A percentile compares a stretch with the other conserved stretches of the same genome.
Conservation (phyloP, 2,329 filamentous ascomycete species). For the Verticillium isaacii region DNA sequence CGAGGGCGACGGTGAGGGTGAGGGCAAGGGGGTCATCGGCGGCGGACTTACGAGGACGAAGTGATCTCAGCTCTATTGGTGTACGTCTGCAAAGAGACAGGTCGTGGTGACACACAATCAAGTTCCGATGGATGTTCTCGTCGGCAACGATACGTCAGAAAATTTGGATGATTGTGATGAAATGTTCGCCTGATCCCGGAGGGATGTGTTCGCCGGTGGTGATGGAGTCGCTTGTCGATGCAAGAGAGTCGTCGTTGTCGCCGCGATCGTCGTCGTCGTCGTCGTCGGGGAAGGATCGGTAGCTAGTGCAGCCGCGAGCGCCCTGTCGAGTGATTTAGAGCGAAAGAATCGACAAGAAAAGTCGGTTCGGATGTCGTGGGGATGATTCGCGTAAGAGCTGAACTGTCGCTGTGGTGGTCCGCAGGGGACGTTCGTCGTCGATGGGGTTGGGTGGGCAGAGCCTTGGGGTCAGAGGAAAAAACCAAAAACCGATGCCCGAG, state of each 20-base stretch:
- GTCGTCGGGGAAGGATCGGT: background rate
- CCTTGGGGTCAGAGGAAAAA: background rate
- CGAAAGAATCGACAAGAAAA: background rate
- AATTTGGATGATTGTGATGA: background rate
- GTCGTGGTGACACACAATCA: background rate
- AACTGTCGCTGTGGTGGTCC: background rate
- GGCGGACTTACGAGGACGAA: slow-evolving; percentile 5
- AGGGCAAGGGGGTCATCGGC: background rate
- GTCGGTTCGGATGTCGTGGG: background rate
- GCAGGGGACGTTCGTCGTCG: slow-evolving; percentile 1
- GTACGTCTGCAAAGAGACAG: slow-evolving; percentile 6
- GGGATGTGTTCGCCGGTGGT: slow-evolving; percentile 12
- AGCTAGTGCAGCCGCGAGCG: background rate
- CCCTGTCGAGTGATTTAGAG: background rate
- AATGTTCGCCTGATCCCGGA: slow-evolving; percentile 9
- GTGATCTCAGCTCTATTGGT: slow-evolving; percentile 14
- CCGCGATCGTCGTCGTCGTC: slow-evolving; percentile 1
- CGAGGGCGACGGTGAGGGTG: background rate
- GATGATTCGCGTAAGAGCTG: background rate
- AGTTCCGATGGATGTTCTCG: background rate
- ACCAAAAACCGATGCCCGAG: background rate
- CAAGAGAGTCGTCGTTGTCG: slow-evolving; percentile 10
- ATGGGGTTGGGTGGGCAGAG: background rate
- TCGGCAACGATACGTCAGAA: background rate
- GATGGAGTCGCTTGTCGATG: slow-evolving; percentile 6